These are phyloP conservation scores for Scheffersomyces stipitis DNA, from an alignment of 805 yeast species.

Conservation along the genomic window DNA sequence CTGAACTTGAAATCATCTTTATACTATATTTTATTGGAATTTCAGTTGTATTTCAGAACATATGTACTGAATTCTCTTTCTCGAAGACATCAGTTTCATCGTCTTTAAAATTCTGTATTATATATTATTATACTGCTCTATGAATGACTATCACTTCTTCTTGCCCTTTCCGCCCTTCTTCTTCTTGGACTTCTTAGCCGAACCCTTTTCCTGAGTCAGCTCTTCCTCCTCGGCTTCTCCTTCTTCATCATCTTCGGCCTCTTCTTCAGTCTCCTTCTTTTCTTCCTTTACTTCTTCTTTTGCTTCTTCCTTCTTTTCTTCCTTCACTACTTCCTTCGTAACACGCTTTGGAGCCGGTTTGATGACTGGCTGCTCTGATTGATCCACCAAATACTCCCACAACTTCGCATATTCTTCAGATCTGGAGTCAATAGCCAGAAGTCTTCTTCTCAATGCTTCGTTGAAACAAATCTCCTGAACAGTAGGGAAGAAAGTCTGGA, in stretches of 20 bases:
- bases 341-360: no score
- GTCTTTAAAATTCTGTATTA: no score
- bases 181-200: background rate
- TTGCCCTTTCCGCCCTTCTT: background rate
- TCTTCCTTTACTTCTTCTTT: conserved; percentile 1
- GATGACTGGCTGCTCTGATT: conserved; percentile 5
- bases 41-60: no score
- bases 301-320: conserved; percentile 1
- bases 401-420: conserved; percentile 28
- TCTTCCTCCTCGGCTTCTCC: background rate
- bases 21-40: no score
- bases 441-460: conserved; percentile 83
- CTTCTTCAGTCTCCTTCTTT: conserved; percentile 2
- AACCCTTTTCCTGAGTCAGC: background rate
- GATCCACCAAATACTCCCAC: conserved; percentile 31
- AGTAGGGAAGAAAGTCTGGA: conserved; percentile 67
- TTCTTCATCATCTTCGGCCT: background rate
- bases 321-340: conserved; percentile 3
- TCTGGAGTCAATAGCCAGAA: conserved; percentile 44
- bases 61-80: no score
- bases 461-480: conserved; percentile 91
- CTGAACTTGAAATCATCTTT: no score
- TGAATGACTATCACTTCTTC: background rate
- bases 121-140: no score
- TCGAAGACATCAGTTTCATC: no score